Conservation (phyloP, 345 rosid species). For the Sisymbrium altissimum region DNA sequence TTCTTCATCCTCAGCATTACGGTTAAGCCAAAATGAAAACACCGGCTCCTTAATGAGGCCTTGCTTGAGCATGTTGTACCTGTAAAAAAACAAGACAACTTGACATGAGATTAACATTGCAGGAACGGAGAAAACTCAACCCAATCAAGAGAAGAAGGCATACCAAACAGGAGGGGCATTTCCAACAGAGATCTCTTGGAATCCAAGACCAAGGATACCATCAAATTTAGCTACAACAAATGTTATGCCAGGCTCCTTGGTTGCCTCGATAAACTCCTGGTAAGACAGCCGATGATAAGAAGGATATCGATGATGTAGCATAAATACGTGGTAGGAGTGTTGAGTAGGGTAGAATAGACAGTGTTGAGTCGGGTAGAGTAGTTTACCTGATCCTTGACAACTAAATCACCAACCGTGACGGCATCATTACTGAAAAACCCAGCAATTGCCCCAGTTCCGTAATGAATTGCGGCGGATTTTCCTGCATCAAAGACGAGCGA, state of each 20-base stretch:
- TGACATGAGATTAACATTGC: constrained; percentile 8
- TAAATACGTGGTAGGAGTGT: not conserved
- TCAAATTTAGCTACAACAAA: constrained; percentile 89
- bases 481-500: constrained; percentile 43
- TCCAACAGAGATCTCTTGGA: constrained; percentile 89
- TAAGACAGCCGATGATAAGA: not conserved
- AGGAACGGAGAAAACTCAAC: not conserved
- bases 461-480: constrained; percentile 69
- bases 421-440: constrained; percentile 82
- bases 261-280: constrained; percentile 96
- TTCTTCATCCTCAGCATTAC: constrained; percentile 63
- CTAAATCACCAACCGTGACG: constrained; percentile 69
- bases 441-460: constrained; percentile 81
- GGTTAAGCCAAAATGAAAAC: constrained; percentile 97
- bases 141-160: constrained; percentile 9
- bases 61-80: constrained; percentile 87
- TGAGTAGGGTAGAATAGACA: not conserved
- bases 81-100: constrained; percentile 25
- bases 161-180: constrained; percentile 82
- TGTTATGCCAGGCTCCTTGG: constrained; percentile 80
- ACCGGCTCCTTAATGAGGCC: constrained; percentile 82
- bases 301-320: constrained; percentile 4
- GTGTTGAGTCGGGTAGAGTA: not conserved
- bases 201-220: constrained; percentile 95
- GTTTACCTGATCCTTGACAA: constrained; percentile 68